Base-by-base conservation (phyloP, 1,139 yeast species). In the Yamadazyma dushanensis region DNA sequence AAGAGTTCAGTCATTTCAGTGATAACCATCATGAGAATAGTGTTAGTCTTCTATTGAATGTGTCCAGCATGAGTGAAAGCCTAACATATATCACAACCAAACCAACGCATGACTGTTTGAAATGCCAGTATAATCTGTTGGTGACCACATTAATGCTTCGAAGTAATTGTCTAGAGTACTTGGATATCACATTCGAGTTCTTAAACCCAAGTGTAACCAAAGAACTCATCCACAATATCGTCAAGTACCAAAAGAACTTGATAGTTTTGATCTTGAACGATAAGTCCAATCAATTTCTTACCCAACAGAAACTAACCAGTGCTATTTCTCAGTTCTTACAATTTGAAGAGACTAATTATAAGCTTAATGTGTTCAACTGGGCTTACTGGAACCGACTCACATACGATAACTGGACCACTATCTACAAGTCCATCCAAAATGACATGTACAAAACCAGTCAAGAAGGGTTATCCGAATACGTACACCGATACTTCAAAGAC, bases 71-170 rank as follows among this genome's bases (percentile, higher is more conserved):
- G 3, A 9, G 6, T 26, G 8, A 23, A 8, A 32, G 33, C 9
- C 21, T 47, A 3, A 30, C 23, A 3, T 22, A 23, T 4, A 29
- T 47, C 13, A 23, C 23, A 5, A 29, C 43, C 8, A 34, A 19
- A 1, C 51, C 51, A 4, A 47, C 51, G 1, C 43, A 32, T 26
- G 35, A 47, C 29, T 47, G 51, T 29, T 34, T 47, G 20, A 37
- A 26, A 3, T 47, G 51, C 26, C 51, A 47, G 31, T 22, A 33
- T 13, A 16, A 32, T n/a, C 38, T 45, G 49, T 17, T 38, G 0
- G 16, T 26, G 6, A 13, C 22, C 2, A 25, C 32, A 1, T 18
- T 25, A 8, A 15, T 25, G 27, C 18, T 25, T 13, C 27, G 18
- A 13, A 25, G n/a, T 5, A 25, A 25, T 11, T 8, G 5, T 8